These are phyloP conservation scores for Sphaerosporella brunnea DNA, from an alignment of 495 filamentous ascomycete genomes.

Conservation along the genomic window DNA sequence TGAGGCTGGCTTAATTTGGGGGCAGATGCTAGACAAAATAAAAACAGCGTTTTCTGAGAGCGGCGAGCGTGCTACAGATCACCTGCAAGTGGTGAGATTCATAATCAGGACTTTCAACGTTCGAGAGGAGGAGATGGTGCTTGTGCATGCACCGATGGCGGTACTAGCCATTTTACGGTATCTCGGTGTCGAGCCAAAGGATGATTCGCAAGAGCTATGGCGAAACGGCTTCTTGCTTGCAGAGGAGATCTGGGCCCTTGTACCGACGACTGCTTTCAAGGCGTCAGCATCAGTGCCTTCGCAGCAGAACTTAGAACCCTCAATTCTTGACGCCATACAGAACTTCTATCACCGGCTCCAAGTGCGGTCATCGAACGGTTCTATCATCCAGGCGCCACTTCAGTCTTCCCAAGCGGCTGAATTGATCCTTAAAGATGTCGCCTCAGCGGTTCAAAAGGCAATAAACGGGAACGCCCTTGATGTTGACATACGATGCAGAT, in stretches of 20 bases:
- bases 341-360: constrained; percentile 46
- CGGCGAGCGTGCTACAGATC: constrained; percentile 30
- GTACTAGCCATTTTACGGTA: constrained; percentile 50
- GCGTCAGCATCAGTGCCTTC: constrained; percentile 22
- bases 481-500: constrained; percentile 16
- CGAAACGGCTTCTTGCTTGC: constrained; percentile 34
- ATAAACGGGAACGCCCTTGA: constrained; percentile 10
- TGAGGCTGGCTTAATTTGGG: constrained; percentile 83
- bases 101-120: constrained; percentile 80
- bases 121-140: constrained; percentile 71
- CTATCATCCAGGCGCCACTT: constrained; percentile 10
- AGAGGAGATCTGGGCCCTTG: constrained; percentile 40
- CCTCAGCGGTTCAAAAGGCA: constrained; percentile 10
- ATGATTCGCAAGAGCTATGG: constrained; percentile 5
- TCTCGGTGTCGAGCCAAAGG: constrained; percentile 28
- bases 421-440: constrained; percentile 16
- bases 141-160: constrained; percentile 63
- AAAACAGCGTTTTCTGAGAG: constrained; percentile 37
- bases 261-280: constrained; percentile 54
- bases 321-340: constrained; percentile 41
- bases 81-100: constrained; percentile 60
- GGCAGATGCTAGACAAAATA: constrained; percentile 48
- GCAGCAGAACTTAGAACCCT: constrained; percentile 21
- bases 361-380: constrained; percentile 21
- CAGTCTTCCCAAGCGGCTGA: constrained; percentile 13